A percentile compares a stretch with the other conserved stretches of the same genome.
These are phyloP conservation scores for Jackrogersella multiformis DNA, from an alignment of 495 filamentous ascomycete genomes.

Conservation along the genomic window DNA sequence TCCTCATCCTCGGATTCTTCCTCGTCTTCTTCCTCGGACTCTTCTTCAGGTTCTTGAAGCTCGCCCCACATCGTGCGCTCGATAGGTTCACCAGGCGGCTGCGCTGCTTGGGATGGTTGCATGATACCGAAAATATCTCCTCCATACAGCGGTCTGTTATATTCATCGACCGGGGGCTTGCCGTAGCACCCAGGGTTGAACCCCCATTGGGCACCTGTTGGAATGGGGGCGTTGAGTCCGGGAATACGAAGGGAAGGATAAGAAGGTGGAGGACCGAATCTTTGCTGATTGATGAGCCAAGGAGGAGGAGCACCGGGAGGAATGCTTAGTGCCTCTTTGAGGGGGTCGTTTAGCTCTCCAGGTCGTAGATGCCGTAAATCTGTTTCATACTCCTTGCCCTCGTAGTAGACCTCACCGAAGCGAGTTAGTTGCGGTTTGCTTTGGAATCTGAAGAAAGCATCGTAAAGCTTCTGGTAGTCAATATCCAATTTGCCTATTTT, in stretches of 20 bases:
- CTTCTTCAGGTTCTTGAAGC: conserved; percentile 83
- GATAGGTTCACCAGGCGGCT: conserved; percentile 77
- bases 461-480: conserved; percentile 97
- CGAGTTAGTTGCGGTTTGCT: conserved; percentile 93
- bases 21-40: conserved; percentile 81
- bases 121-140: conserved; percentile 92
- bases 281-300: conserved; percentile 96
- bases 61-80: conserved; percentile 94
- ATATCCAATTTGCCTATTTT: conserved; percentile 99
- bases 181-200: conserved; percentile 96
- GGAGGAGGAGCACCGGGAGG: conserved; percentile 92
- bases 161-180: conserved; percentile 93
- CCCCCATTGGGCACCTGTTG: conserved; percentile 93
- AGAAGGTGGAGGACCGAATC: conserved; percentile 89
- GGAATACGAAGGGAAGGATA: conserved; percentile 94
- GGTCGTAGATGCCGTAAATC: conserved; percentile 89
- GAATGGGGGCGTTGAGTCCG: conserved; percentile 93
- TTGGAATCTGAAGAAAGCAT: conserved; percentile 97
- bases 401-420: conserved; percentile 98
- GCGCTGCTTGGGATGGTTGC: conserved; percentile 64
- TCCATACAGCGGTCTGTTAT: conserved; percentile 87
- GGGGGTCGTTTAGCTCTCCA: conserved; percentile 86
- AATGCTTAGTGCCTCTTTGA: conserved; percentile 94
- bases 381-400: conserved; percentile 98
- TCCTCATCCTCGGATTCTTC: conserved; percentile 73